Evolutionary conservation across 2,329 filamentous ascomycete genomes (phyloP), one percentile per base, ranked within the genome.

Genomic region (Cryphonectria carpinicola): DNA sequence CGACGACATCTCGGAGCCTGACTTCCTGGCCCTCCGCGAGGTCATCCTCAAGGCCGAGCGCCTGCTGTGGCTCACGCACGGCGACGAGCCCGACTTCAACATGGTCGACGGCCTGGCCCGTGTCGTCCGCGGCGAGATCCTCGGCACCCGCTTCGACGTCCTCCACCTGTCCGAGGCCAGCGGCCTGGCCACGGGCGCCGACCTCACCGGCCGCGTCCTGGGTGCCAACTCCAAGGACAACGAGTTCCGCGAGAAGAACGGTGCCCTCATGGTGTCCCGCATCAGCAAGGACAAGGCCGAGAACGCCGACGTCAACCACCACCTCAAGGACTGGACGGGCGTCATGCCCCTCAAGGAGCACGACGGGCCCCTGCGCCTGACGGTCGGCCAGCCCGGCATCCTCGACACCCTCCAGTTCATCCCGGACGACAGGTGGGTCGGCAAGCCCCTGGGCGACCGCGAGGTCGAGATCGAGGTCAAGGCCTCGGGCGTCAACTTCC

Each of bases 401-500:
- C 60, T 70, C 2, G 69, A 70, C 39, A 70, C 69, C n/a, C 69
- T 70, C 2, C 69, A 70, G 49, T 70, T 70, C 37, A 65, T 67
- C 22, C 60, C 65, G 6, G 69, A 70, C 22, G 69, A 67, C 60
- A 60, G 69, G 43, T 68, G 46, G 32, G 49, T 68, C n/a, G 66
- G 58, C 66, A 68, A 63, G 46, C 68, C 64, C 17, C 64, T 67
- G 10, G 68, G 56, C 43, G 66, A 67, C 28, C 65, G 61, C 46
- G 69, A 74, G 65, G 65, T 70, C 6, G 65, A 70, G 69, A 64
- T 70, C 37, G 65, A 67, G 65, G 65, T 67, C 41, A 64, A 75
- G 65, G 79, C 81, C 0, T 75, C 75, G n/a, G 81, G 81, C 35
- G 65, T 83, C 28, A 82, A 82, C 72, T 82, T 81, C 69, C 73